These are phyloP conservation scores for Marsdenia floribunda DNA, from an alignment of 257 asterid species.

Conservation along the genomic window DNA sequence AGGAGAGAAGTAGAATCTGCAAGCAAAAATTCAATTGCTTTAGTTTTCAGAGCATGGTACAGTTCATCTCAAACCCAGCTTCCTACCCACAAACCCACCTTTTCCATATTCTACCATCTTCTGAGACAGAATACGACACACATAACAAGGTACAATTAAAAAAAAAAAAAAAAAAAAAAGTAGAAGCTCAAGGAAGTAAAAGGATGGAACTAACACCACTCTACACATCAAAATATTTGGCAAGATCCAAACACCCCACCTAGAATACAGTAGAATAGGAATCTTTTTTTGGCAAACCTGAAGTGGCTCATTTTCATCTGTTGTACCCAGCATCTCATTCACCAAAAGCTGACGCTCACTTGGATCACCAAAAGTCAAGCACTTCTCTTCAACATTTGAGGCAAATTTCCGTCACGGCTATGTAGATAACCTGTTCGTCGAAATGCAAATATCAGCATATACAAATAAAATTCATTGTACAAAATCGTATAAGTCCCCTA, in stretches of 20 bases:
- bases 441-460: slow-evolving; percentile 11
- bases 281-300: slow-evolving; percentile 46
- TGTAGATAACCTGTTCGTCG: slow-evolving; percentile 62
- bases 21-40: neutral
- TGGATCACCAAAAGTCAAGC: slow-evolving; percentile 80
- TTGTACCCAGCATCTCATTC: slow-evolving; percentile 96
- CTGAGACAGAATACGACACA: too few species aligned
- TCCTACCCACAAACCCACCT: neutral
- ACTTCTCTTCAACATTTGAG: slow-evolving; percentile 95
- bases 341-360: slow-evolving; percentile 74
- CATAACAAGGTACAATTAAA: too few species aligned
- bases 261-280: neutral
- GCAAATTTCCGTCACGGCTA: slow-evolving; percentile 90
- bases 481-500: too few species aligned
- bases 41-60: neutral
- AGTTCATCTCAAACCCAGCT: neutral
- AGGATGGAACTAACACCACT: too few species aligned
- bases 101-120: too few species aligned
- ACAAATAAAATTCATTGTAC: slow-evolving; percentile 5
- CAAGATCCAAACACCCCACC: too few species aligned
- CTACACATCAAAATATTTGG: neutral
- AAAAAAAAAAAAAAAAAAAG: too few species aligned
- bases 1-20: neutral
- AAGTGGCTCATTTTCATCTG: slow-evolving; percentile 98
- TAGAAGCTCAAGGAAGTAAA: too few species aligned